Base-by-base conservation (phyloP, 768 basidiomycete species). In the Lactifluus volemus region DNA sequence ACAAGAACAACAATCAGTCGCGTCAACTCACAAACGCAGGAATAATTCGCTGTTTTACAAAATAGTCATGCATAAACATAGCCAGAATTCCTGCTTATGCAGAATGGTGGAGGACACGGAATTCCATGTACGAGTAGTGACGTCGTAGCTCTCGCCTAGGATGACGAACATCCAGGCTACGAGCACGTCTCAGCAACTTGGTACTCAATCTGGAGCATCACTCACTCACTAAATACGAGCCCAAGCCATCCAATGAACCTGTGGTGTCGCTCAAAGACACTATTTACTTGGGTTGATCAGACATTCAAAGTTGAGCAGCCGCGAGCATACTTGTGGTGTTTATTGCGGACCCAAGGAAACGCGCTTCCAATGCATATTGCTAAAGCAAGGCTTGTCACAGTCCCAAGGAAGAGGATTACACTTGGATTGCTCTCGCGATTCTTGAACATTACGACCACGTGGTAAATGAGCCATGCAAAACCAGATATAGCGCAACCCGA, bases 251-350 rank as follows among this genome's bases (percentile, higher is more conserved):
- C 89, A 58, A 86, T 76, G 72, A 90, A 89, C 10, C 89, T 82
- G 70, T 91, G 88, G 64, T 87, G 84, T 54, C 87, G 81, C 70
- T 91, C 88, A 65, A 91, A 91, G 19, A 89, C 80, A 68, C 86
- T 89, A 61, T 39, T 17, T 41, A 59, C 9, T 10, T 49, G 19
- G 48, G 64, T 25, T 58, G 48, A 55, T 55, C 36, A 39, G 32
- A 56, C 50, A 12, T 29, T 7, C 38, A 30, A 49, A 10, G n/a
- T 8, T 19, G 48, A 19, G 19, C 42, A 17, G 42, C 15, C 42
- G 14, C 25, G 49, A 62, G 72, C 81, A 67, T 70, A 88, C 88
- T 89, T 89, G 77, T 90, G 88, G 65, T 89, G 85, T 11, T 81
- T 83, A 67, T 89, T 89, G 64, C 89, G 79, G 49, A 91, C 81